Evolutionary conservation across 2,329 filamentous ascomycete genomes (phyloP).

Genomic region (Dothidotthia symphoricarpi): DNA sequence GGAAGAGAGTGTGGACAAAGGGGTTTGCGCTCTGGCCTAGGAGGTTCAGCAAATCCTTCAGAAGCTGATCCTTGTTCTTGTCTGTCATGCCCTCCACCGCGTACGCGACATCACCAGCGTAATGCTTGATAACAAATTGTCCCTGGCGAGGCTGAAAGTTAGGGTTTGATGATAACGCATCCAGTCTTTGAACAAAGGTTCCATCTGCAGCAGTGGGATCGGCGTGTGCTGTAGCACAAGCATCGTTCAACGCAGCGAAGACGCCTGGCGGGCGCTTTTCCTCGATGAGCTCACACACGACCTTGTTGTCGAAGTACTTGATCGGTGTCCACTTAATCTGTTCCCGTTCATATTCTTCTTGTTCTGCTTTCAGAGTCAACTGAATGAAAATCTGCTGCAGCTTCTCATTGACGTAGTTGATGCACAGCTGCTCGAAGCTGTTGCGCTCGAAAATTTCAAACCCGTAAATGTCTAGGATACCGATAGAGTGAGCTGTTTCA

Average conservation of each 20-base stretch:
- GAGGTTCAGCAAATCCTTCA: slow-evolving; percentile 89
- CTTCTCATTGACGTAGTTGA: slow-evolving; percentile 99
- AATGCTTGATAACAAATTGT: slow-evolving; percentile 98
- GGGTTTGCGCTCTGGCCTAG: slow-evolving; percentile 79
- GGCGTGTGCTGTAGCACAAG: slow-evolving; percentile 95
- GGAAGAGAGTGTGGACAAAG: slow-evolving; percentile 88
- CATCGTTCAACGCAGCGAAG: slow-evolving; percentile 95
- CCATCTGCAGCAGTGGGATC: slow-evolving; percentile 92
- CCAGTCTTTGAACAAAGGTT: slow-evolving; percentile 91
- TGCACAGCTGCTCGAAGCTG: slow-evolving; percentile 98
- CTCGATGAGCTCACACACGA: slow-evolving; percentile 96
- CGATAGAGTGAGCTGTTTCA: slow-evolving; percentile 77
- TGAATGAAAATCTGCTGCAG: slow-evolving; percentile 99
- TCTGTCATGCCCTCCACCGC: slow-evolving; percentile 96
- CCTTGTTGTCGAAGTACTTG: slow-evolving; percentile 99
- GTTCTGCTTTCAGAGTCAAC: slow-evolving; percentile 90
- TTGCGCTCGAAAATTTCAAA: slow-evolving; percentile 99
- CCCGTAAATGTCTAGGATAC: slow-evolving; percentile 97
- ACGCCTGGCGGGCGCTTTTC: slow-evolving; percentile 85
- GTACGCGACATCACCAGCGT: slow-evolving; percentile 94
- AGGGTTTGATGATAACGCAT: slow-evolving; percentile 79
- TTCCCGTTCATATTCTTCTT: slow-evolving; percentile 94
- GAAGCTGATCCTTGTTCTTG: slow-evolving; percentile 97
- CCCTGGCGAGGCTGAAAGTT: slow-evolving; percentile 91
- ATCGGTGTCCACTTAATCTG: slow-evolving; percentile 99